Percentiles rank a stretch among this genome's conserved stretches.
phyloP scores from a whole-genome alignment of 495 filamentous ascomycete genomes.

The Podospora pseudoanserina region DNA sequence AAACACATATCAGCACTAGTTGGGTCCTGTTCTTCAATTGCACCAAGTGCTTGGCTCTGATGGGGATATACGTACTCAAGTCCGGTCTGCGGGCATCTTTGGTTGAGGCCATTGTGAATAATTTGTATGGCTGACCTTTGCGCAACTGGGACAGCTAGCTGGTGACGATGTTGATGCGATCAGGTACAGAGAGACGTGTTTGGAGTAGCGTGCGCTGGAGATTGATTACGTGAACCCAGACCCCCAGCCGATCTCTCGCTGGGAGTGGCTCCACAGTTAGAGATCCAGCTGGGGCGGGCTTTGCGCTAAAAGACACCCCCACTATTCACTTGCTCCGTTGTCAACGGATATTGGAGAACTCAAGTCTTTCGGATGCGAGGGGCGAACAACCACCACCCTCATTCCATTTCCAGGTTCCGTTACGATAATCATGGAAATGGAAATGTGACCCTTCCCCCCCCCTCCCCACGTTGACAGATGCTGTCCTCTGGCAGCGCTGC shows the following conservation, averaged over 20 bases:
- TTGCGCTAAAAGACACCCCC: not conserved
- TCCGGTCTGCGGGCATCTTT: constrained; percentile 86
- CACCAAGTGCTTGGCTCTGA: not conserved
- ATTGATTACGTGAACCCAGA: not conserved
- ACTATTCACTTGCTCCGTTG: not conserved
- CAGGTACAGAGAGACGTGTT: constrained; percentile 3
- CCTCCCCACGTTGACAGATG: not conserved
- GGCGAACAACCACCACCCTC: not conserved
- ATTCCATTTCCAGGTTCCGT: not conserved
- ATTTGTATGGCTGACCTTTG: not conserved
- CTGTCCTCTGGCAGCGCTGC: not conserved
- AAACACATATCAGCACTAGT: constrained; percentile 23
- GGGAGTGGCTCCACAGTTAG: not conserved
- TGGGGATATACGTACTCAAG: constrained; percentile 57
- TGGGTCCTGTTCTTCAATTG: not conserved
- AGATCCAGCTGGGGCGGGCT: not conserved
- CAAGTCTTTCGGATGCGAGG: not conserved
- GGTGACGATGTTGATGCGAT: constrained; percentile 1
- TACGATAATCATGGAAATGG: not conserved
- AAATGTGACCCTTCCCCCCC: not conserved
- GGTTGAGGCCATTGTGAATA: constrained; percentile 59
- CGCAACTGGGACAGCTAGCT: not conserved
- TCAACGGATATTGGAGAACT: not conserved
- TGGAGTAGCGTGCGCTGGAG: not conserved
- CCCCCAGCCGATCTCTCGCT: not conserved